Percentiles rank a stretch among this genome's conserved stretches.
phyloP scores from a whole-genome alignment of 805 yeast species.

The Kazachstania psychrophila region DNA sequence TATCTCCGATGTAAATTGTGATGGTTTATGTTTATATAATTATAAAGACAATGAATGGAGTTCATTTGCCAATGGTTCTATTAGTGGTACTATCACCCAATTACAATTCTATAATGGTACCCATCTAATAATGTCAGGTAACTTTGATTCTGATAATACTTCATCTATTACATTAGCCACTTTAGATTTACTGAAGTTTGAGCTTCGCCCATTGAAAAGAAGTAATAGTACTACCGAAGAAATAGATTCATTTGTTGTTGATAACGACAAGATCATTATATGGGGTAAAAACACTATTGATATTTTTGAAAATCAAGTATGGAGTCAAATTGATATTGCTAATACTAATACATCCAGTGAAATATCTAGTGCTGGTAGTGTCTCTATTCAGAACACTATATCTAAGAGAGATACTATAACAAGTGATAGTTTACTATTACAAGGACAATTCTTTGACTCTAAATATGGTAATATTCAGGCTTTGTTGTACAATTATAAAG shows the following conservation, averaged over 20 bases:
- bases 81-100: conserved; percentile 47
- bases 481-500: conserved; percentile 15
- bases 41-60: conserved; percentile 46
- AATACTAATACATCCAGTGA: conserved; percentile 4
- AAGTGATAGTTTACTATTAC: conserved; percentile 19
- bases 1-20: conserved; percentile 51
- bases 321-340: conserved; percentile 7
- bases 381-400: not conserved
- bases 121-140: conserved; percentile 43
- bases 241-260: conserved; percentile 14
- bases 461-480: conserved; percentile 28
- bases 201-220: conserved; percentile 9
- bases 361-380: conserved; percentile 2
- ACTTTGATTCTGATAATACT: conserved; percentile 35
- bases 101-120: conserved; percentile 40
- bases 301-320: conserved; percentile 5
- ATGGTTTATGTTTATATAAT: conserved; percentile 58
- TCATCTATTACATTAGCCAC: conserved; percentile 38
- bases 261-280: conserved; percentile 9
- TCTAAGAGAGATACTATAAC: not conserved
- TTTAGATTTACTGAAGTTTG: conserved; percentile 10
- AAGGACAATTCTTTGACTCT: conserved; percentile 33
- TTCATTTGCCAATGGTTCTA: conserved; percentile 24
- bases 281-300: conserved; percentile 17
- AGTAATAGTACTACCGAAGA: conserved; percentile 3